These are phyloP conservation scores for Morella rubra DNA, from an alignment of 306 rosid genomes.

Conservation along the genomic window DNA sequence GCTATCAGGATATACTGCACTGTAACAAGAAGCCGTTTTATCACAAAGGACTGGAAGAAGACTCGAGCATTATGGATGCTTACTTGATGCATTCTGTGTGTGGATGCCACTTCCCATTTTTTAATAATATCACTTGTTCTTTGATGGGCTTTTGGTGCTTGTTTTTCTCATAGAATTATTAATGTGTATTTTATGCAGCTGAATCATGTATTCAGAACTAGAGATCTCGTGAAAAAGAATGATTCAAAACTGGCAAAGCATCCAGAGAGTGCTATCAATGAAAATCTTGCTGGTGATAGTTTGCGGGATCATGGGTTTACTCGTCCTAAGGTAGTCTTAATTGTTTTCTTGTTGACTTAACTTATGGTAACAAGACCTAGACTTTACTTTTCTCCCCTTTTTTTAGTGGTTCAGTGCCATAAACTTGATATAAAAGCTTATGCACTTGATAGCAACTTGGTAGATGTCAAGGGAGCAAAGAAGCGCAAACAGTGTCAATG, in stretches of 20 bases:
- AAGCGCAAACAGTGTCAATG: too few species aligned
- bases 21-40: slow-evolving; percentile 91
- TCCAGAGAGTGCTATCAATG: slow-evolving; percentile 42
- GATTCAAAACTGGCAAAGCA: slow-evolving; percentile 57
- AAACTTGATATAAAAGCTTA: neutral
- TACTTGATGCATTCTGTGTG: slow-evolving; percentile 83
- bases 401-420: neutral
- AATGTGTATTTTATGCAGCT: slow-evolving; percentile 55
- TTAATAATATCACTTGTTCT: neutral
- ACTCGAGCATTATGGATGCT: slow-evolving; percentile 71
- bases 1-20: slow-evolving; percentile 71
- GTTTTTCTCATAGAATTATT: slow-evolving; percentile 15
- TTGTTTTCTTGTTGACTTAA: slow-evolving; percentile 9
- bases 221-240: slow-evolving; percentile 73
- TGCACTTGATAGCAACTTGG: too few species aligned
- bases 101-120: slow-evolving; percentile 28
- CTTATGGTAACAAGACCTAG: slow-evolving; percentile 10
- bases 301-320: slow-evolving; percentile 92
- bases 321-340: slow-evolving; percentile 78
- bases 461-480: too few species aligned
- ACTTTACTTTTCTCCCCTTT: neutral
- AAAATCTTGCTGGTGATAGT: slow-evolving; percentile 36
- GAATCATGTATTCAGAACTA: slow-evolving; percentile 76
- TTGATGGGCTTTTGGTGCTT: neutral
- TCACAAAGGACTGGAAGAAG: slow-evolving; percentile 65